Percentiles rank a stretch among this genome's conserved stretches.
phyloP scores from a whole-genome alignment of 257 asterid species.

The Salvia miltiorrhiza region DNA sequence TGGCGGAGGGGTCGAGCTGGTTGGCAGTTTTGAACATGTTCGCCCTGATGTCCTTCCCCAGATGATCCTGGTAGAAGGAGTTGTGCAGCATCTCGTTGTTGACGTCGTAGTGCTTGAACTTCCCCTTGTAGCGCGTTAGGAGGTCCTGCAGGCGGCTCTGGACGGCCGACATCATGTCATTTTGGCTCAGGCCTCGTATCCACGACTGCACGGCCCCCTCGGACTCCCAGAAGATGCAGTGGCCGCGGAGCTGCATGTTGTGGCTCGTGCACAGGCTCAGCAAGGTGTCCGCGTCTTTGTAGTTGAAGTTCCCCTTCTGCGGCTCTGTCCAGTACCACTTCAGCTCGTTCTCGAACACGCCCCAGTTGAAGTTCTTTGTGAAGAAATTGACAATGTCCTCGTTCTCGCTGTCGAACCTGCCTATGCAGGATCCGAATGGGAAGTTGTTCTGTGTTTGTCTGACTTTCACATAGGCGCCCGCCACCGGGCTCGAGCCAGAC shows the following conservation, averaged over 20 bases:
- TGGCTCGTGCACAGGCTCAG: slow-evolving; percentile 47
- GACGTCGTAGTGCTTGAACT: slow-evolving; percentile 76
- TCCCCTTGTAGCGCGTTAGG: slow-evolving; percentile 69
- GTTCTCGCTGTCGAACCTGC: slow-evolving; percentile 54
- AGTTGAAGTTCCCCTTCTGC: slow-evolving; percentile 61
- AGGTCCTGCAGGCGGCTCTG: slow-evolving; percentile 57
- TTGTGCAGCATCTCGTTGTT: slow-evolving; percentile 87
- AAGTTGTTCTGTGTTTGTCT: slow-evolving; percentile 65
- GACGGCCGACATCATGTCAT: slow-evolving; percentile 50
- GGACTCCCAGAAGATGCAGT: slow-evolving; percentile 90
- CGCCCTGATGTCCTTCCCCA: slow-evolving; percentile 62
- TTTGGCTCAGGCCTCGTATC: slow-evolving; percentile 43
- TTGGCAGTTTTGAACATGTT: slow-evolving; percentile 68
- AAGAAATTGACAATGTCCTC: slow-evolving; percentile 65
- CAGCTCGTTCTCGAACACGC: slow-evolving; percentile 75
- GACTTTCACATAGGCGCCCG: slow-evolving; percentile 47
- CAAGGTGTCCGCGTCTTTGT: slow-evolving; percentile 71
- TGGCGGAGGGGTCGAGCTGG: slow-evolving; percentile 52
- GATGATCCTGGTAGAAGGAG: slow-evolving; percentile 65
- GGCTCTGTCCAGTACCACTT: slow-evolving; percentile 91
- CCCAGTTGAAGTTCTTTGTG: slow-evolving; percentile 75
- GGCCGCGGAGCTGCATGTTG: slow-evolving; percentile 70
- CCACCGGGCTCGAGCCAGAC: slow-evolving; percentile 34
- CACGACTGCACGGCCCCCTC: slow-evolving; percentile 60
- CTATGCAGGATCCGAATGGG: slow-evolving; percentile 73